Base-by-base conservation (phyloP, 768 basidiomycete genomes). In the Clathrus columnatus region DNA sequence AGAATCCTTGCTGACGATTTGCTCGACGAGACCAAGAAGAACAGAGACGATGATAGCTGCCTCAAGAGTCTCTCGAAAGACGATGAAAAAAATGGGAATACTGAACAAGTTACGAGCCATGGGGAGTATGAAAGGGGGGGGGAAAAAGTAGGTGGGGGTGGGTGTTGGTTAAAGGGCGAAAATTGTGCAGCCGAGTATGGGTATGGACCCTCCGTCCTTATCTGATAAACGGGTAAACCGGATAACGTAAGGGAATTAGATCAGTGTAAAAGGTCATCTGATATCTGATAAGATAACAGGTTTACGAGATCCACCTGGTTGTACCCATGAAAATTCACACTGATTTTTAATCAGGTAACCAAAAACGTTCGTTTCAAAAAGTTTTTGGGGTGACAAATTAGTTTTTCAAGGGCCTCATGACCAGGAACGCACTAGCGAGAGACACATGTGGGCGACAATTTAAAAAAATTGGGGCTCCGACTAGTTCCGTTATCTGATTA, bases 11-110 rank as follows among this genome's bases (percentile, higher is more conserved):
- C 51, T 67, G 5, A 87, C 77, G 60, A 93, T 81, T 61, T 94
- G 91, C 63, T 95, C 83, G n/a, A 90, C 87, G 58, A 97, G 83
- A 60, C 88, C 83, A 51, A 95, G 84, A 48, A 98, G 80, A 56
- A 95, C 91, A 5, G 91, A 88, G 67, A 96, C 72, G 76, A 98
- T 91, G 73, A 97, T 87, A 43, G 82, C 83, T 4, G 91, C 88
- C 74, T 96, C 93, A 60, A 96, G 78, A 4, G 91, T 87, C 78
- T 96, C 93, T 66, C 93, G 82, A 69, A 95, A 92, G 72, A 94
- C 83, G 72, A 96, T 92, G 79, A 97, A 92, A 76, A 93, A 96
- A 62, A 97, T 91, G 64, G 91, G 83, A 54, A 94, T 79, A 56
- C 87, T 89, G 72, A 96, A 96, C 54, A 93, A 72, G 64, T 82